Conservation (phyloP, 2,329 filamentous ascomycete species). For the Lachnellula arida region DNA sequence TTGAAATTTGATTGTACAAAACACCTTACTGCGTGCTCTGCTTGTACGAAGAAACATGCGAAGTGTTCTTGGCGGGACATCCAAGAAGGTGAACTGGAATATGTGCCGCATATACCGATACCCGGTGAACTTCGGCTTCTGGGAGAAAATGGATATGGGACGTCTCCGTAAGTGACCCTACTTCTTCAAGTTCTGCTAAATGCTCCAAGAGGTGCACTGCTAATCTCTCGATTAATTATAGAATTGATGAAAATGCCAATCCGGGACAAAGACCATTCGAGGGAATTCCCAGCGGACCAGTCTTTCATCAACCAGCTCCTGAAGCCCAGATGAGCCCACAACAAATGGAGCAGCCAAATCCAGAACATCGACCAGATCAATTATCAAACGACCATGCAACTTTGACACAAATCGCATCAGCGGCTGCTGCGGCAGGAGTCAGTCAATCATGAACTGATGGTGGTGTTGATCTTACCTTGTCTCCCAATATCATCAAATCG, state of each 20-base stretch:
- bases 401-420: slow-evolving; percentile 7
- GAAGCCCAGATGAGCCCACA: not conserved
- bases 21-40: slow-evolving; percentile 79
- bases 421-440: slow-evolving; percentile 2
- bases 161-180: not conserved
- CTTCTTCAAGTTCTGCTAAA: too few species aligned
- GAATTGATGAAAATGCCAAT: not conserved
- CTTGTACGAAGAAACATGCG: slow-evolving; percentile 85
- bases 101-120: slow-evolving; percentile 1
- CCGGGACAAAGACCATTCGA: not conserved
- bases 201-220: too few species aligned
- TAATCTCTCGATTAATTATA: too few species aligned
- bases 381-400: slow-evolving; percentile 4
- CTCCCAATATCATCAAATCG: too few species aligned
- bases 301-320: not conserved
- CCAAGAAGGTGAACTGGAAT: slow-evolving; percentile 59
- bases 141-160: not conserved
- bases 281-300: not conserved
- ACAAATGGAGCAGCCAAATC: not conserved
- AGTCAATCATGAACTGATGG: not conserved
- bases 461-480: too few species aligned
- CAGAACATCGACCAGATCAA: not conserved
- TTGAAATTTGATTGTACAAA: slow-evolving; percentile 79
- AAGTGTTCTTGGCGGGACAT: slow-evolving; percentile 83
- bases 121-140: not conserved